Base-by-base conservation (phyloP, 352 stramenopile species). In the Globisporangium lucens region DNA sequence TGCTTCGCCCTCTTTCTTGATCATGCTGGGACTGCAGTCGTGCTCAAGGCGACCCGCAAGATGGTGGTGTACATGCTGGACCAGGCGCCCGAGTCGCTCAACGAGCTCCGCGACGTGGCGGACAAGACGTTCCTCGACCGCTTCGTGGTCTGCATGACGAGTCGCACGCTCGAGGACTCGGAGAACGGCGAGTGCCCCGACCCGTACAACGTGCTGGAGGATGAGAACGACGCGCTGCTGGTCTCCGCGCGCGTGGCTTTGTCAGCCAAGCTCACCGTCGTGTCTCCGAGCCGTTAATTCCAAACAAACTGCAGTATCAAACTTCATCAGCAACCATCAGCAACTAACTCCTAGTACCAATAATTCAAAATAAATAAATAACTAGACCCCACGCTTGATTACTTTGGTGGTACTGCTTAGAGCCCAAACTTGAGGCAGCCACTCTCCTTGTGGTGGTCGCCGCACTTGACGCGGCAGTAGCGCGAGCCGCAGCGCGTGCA, bases 361-460 rank as follows among this genome's bases (percentile, higher is more conserved):
- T 24, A 58, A 38, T 22, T 20, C 17, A 58, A 29, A 33, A 56
- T 29, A 33, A 38, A 12, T n/a, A 38, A 36, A 59, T 58, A 49
- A 52, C 52, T 52, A 57, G 49, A 59, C 22, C 43, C 43, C 43
- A 9, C 43, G 43, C 43, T 51, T 8, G 43, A 51, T 59, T 27
- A 13, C 46, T 57, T 33, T 27, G 57, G 38, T 63, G 22, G 41
- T 1, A 49, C 41, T n/a, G 38, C 41, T 51, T 68, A 92, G 24
- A 92, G 64, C 0, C 85, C 85, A 59, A 97, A 97, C 74, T 97
- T 97, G 59, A 97, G 79, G 65, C 90, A 97, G 27, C 90, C 80
- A 58, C 84, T 97, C 68, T 97, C 89, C 69, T 96, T 94, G 68
- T 97, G 89, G 38, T 94, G 84, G 59, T 97, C 87, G 36, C 79